Conservation (phyloP, 2,329 filamentous ascomycete species). For the Juglanconis oblonga region DNA sequence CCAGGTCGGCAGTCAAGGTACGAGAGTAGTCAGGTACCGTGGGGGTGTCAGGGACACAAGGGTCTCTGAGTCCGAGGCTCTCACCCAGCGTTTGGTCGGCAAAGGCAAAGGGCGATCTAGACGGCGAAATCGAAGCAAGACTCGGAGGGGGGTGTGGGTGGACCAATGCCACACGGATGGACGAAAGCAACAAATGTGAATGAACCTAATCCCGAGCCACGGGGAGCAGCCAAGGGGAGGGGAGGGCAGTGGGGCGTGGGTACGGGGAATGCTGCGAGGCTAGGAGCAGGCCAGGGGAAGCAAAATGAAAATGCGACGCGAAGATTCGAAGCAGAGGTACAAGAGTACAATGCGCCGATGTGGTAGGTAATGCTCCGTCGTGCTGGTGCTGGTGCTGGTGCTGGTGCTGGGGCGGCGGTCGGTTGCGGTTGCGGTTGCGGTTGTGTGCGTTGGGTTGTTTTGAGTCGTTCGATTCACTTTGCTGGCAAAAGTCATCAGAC, state of each 20-base stretch:
- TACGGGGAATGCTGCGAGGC: neutral
- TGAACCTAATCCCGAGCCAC: constrained; percentile 13
- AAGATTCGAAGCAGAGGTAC: neutral
- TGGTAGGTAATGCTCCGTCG: constrained; percentile 7
- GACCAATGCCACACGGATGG: constrained; percentile 15
- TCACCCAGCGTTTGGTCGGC: neutral
- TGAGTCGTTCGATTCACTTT: constrained; percentile 13
- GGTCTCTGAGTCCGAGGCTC: constrained; percentile 11
- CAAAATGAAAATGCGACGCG: neutral
- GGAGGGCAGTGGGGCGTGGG: neutral
- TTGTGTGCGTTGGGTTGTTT: constrained; percentile 4
- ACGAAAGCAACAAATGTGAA: neutral
- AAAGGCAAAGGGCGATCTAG: neutral
- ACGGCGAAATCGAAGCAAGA: neutral
- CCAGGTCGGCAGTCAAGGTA: neutral
- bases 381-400: constrained; percentile 4
- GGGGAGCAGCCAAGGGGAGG: constrained; percentile 5
- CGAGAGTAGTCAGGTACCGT: constrained; percentile 10
- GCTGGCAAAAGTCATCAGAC: constrained; percentile 13
- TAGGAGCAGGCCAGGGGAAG: constrained; percentile 3
- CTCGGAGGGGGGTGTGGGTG: constrained; percentile 6
- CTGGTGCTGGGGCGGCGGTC: neutral
- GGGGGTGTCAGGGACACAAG: neutral
- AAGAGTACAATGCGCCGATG: neutral
- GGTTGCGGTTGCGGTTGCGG: no score